phyloP scores from a whole-genome alignment of 768 basidiomycete species.

The Chlorophyllum brunneum region DNA sequence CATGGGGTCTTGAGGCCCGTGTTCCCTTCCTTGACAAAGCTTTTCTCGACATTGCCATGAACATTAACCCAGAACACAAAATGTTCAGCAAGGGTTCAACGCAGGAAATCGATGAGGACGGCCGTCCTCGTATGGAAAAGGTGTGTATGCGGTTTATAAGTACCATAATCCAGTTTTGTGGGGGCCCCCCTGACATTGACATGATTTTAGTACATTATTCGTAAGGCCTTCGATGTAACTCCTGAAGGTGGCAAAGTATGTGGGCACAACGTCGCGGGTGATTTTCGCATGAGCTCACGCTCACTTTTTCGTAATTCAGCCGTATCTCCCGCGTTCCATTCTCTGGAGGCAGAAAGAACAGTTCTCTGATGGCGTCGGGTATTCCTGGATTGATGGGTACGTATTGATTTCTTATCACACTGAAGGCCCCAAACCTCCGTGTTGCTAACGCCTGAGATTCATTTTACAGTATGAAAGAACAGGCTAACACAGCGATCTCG shows the following conservation, averaged over 20 bases:
- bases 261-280: neutral
- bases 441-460: neutral
- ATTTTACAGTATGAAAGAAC: conserved; percentile 75
- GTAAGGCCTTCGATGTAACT: conserved; percentile 91
- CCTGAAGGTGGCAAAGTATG: conserved; percentile 66
- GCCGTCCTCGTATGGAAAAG: conserved; percentile 94
- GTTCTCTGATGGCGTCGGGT: conserved; percentile 98
- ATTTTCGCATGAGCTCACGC: neutral
- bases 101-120: conserved; percentile 80
- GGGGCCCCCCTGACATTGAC: neutral
- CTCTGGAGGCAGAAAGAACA: conserved; percentile 99
- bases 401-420: conserved; percentile 19
- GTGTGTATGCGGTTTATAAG: conserved; percentile 31
- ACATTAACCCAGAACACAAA: conserved; percentile 82
- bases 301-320: conserved; percentile 35
- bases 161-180: conserved; percentile 11
- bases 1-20: conserved; percentile 98
- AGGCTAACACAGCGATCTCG: conserved; percentile 69
- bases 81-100: conserved; percentile 79
- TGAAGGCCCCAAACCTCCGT: neutral
- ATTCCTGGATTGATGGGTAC: conserved; percentile 97
- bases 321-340: conserved; percentile 91
- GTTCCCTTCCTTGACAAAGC: conserved; percentile 98
- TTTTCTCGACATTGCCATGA: conserved; percentile 94
- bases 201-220: conserved; percentile 72